These are phyloP conservation scores for Amanita exitialis DNA, from an alignment of 768 basidiomycete genomes.

Conservation along the genomic window DNA sequence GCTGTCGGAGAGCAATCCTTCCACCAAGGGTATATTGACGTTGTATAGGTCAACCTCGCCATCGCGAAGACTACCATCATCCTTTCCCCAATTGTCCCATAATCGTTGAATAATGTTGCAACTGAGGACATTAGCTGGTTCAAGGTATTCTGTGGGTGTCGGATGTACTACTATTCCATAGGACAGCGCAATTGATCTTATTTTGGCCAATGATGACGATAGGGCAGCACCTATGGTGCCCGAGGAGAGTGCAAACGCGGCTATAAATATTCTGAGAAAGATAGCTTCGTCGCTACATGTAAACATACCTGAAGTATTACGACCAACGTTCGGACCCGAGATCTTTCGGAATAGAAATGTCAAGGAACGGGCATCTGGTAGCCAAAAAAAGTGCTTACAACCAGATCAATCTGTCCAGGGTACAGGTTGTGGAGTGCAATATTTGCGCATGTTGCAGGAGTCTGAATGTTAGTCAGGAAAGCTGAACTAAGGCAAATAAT, in stretches of 20 bases:
- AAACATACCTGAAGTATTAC: slow-evolving; percentile 64
- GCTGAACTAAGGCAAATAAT: not conserved
- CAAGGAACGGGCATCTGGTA: not conserved
- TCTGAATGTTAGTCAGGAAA: slow-evolving; percentile 29
- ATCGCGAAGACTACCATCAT: slow-evolving; percentile 43
- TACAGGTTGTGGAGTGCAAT: slow-evolving; percentile 86
- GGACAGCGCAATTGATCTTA: slow-evolving; percentile 77
- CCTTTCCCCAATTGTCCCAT: slow-evolving; percentile 80
- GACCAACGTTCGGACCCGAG: slow-evolving; percentile 79
- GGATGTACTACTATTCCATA: slow-evolving; percentile 75
- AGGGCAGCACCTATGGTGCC: slow-evolving; percentile 91
- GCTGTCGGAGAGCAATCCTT: slow-evolving; percentile 45
- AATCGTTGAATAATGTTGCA: slow-evolving; percentile 60
- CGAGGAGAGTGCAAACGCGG: slow-evolving; percentile 83
- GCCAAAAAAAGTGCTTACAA: slow-evolving; percentile 34
- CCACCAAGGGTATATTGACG: slow-evolving; percentile 81
- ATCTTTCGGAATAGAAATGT: slow-evolving; percentile 32
- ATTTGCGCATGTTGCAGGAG: slow-evolving; percentile 88
- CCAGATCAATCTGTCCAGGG: slow-evolving; percentile 79
- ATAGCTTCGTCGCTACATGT: not conserved
- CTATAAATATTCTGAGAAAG: slow-evolving; percentile 22
- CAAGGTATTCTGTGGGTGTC: slow-evolving; percentile 44
- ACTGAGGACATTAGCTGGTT: slow-evolving; percentile 67
- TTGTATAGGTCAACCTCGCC: slow-evolving; percentile 76
- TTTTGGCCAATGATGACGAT: slow-evolving; percentile 60